Evolutionary conservation across 805 yeast genomes (phyloP), one percentile per base, ranked within the genome.

Genomic region (Kuraishia piskuri): DNA sequence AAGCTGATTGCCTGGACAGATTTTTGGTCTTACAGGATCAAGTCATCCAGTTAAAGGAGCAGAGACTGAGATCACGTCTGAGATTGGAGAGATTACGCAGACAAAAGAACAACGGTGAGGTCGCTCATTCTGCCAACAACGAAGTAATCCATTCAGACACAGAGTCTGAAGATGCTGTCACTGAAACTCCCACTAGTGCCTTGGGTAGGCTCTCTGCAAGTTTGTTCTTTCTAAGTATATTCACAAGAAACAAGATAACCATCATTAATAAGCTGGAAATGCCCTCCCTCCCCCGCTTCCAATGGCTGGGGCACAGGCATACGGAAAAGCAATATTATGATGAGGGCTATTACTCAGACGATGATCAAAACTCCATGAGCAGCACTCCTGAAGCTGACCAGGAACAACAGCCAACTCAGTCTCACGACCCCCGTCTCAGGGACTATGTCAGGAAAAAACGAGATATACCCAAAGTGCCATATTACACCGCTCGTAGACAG

Each of bases 1-100:
- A 88, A 60, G 71, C 73, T 25, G 85, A 79, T 22, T 81, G 79
- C 1, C 73, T 80, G 48, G 80, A 79, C 54, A 71, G 92, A 54
- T 84, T 77, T 58, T 65, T 82, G 12, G 61, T 84, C 3, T 62
- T 89, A 22, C 87, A 86, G 62, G 87, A 80, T 58, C 96, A 89
- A 65, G 63, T 90, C 48, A 76, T 76, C 54, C 84, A 83, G 59
- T 63, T 86, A 53, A 73, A 79, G 48, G 84, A 83, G 48, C 88
- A 83, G 54, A 74, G 69, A 54, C 51, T 57, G 24, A 53, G 57
- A 48, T 63, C 69, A 10, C 58, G 63, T 50, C 55, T 52, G 12
- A 58, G 54, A 50, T 50, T 57, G 22, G 37, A 48, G 22, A 52
- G 49, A 24, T 49, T 59, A 17, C 55, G 54, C 22, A 24, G 44